Base-by-base conservation (phyloP, 495 filamentous ascomycete genomes). In the Aspergillus mulundensis region DNA sequence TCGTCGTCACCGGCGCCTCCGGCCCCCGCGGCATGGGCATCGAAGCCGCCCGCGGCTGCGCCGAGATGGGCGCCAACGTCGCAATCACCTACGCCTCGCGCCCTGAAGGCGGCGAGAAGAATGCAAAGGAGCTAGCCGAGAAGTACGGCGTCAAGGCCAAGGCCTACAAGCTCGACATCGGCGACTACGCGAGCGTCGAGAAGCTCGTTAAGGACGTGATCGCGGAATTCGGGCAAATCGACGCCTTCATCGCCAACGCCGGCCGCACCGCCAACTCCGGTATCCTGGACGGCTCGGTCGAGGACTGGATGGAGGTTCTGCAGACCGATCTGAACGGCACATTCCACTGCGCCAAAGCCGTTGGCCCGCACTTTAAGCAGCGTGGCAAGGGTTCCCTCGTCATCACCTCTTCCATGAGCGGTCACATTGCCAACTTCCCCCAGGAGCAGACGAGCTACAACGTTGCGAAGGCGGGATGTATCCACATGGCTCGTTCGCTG, bases 391-490 rank as follows among this genome's bases (percentile, higher is more conserved):
- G 85, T 18, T 77, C 71, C 59, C 78, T 87, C 63, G 77, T 88
- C 69, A 82, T 85, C 56, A 88, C 85, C 14, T 74, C 84, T 3
- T 78, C 73, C 50, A 87, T 88, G 85, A 84, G 79, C 21, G 87
- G 87, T 14, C 86, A 87, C 70, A 85, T 90, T 54, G 87, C 81
- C 71, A 91, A 91, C 69, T 88, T 77, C 72, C 87, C 87, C 1
- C 87, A 89, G 67, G 85, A 89, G 67, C 87, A 91, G 70, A 88
- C 86, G 12, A 81, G 78, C n/a, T 91, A 91, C 77, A 91, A 91
- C 65, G 85, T 86, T 25, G 85, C 87, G 60, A 91, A 91, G 75
- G 86, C 87, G 4, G 77, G 72, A 20, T 77, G 64, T 34, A 75
- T 82, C 54, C 79, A 82, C 61, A 66, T 83, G 67, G 79, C 78